Conservation (phyloP, 768 basidiomycete species). For the Dentipellis fragilis region DNA sequence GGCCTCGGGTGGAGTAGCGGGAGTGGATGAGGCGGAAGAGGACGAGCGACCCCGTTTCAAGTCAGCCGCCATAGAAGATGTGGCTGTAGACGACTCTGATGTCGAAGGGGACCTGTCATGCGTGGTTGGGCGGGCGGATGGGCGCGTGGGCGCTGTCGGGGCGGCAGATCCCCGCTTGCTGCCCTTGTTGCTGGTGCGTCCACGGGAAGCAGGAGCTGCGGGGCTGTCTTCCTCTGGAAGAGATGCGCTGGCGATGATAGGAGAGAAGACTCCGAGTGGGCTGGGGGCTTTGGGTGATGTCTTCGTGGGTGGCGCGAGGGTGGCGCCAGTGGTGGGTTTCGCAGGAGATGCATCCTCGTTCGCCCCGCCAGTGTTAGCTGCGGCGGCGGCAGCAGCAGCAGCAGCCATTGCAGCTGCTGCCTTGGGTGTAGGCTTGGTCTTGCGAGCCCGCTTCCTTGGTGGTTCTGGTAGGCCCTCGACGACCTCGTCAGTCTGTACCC, state of each 20-base stretch:
- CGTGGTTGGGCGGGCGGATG: slow-evolving; percentile 4
- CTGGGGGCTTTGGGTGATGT: slow-evolving; percentile 5
- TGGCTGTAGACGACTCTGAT: slow-evolving; percentile 11
- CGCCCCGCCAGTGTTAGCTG: not conserved
- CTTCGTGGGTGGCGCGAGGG: not conserved
- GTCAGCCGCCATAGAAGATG: slow-evolving; percentile 5
- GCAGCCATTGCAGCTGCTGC: not conserved
- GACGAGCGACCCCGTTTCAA: slow-evolving; percentile 11
- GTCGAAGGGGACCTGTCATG: slow-evolving; percentile 7
- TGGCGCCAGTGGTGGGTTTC: not conserved
- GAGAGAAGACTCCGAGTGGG: slow-evolving; percentile 7
- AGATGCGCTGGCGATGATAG: slow-evolving; percentile 1
- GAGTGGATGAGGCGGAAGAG: slow-evolving; percentile 10
- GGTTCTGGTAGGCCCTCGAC: slow-evolving; percentile 8
- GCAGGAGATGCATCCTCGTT: not conserved
- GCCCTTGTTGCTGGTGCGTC: slow-evolving; percentile 1
- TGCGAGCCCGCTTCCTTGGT: slow-evolving; percentile 8
- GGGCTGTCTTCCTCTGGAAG: not conserved
- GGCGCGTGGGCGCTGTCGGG: slow-evolving; percentile 1
- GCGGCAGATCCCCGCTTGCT: slow-evolving; percentile 1
- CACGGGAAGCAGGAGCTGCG: slow-evolving; percentile 1
- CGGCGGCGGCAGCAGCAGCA: not conserved
- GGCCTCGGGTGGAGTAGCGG: slow-evolving; percentile 3
- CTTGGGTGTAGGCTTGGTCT: not conserved
- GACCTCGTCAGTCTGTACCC: slow-evolving; percentile 3